phyloP scores from a whole-genome alignment of 306 rosid genomes.

The Vicia sativa region DNA sequence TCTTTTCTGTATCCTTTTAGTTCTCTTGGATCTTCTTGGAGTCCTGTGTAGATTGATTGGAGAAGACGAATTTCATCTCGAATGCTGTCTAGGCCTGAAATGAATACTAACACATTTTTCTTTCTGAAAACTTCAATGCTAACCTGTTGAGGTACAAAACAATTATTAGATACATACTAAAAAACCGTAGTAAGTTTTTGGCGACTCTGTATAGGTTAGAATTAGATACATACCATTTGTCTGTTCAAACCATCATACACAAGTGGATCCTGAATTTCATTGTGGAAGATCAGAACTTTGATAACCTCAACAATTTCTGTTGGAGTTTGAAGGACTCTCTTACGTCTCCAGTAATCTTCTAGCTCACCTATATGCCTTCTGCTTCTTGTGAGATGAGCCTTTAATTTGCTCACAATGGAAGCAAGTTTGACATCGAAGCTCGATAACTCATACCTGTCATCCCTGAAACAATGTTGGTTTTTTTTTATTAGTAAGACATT shows the following conservation, averaged over 20 bases:
- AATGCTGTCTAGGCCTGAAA: conserved; percentile 47
- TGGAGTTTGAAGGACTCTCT: conserved; percentile 48
- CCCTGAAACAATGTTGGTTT: conserved; percentile 32
- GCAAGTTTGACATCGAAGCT: conserved; percentile 42
- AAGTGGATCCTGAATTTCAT: conserved; percentile 36
- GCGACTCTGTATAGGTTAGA: too few species aligned
- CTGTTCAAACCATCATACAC: conserved; percentile 41
- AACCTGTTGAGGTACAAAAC: conserved; percentile 34
- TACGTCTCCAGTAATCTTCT: conserved; percentile 43
- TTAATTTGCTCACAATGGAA: conserved; percentile 42
- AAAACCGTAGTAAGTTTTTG: too few species aligned
- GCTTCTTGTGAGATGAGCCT: conserved; percentile 47
- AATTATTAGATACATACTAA: too few species aligned
- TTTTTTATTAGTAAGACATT: too few species aligned
- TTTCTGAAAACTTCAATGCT: conserved; percentile 43
- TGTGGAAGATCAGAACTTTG: conserved; percentile 44
- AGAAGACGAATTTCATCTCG: conserved; percentile 49
- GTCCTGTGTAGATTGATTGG: conserved; percentile 27
- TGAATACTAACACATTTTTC: conserved; percentile 45
- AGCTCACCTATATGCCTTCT: conserved; percentile 40
- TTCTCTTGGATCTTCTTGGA: conserved; percentile 39
- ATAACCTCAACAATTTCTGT: conserved; percentile 52
- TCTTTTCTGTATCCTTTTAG: conserved; percentile 45
- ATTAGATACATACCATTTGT: conserved; percentile 17
- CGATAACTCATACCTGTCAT: conserved; percentile 34